These are phyloP conservation scores for Pythium graminicola DNA, from an alignment of 352 stramenopile species.

Conservation along the genomic window DNA sequence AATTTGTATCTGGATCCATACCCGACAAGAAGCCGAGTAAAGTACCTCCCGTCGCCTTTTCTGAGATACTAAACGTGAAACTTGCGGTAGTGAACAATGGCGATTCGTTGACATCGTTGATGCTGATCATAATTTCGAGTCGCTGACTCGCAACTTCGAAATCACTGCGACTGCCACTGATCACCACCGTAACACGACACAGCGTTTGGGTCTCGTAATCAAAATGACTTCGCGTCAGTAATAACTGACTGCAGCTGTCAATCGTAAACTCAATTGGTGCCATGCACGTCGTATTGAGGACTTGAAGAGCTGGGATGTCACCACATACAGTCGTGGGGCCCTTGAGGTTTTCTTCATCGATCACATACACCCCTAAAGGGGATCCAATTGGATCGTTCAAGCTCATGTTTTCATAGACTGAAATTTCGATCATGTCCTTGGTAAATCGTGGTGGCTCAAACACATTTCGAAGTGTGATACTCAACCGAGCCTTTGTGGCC, in stretches of 20 bases:
- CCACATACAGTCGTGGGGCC: neutral
- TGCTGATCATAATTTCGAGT: slow-evolving; percentile 10
- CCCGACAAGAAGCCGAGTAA: slow-evolving; percentile 19
- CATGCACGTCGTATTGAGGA: slow-evolving; percentile 11
- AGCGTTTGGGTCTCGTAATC: slow-evolving; percentile 24
- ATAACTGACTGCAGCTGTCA: slow-evolving; percentile 24
- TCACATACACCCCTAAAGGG: slow-evolving; percentile 11
- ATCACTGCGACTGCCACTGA: slow-evolving; percentile 14
- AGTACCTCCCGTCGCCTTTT: slow-evolving; percentile 5
- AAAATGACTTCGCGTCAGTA: slow-evolving; percentile 13
- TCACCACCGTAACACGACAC: slow-evolving; percentile 18
- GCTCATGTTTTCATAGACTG: slow-evolving; percentile 25
- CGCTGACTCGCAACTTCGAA: slow-evolving; percentile 13
- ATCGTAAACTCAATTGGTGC: slow-evolving; percentile 9
- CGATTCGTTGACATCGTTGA: slow-evolving; percentile 23
- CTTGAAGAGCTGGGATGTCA: neutral
- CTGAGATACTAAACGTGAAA: slow-evolving; percentile 20
- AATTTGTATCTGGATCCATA: slow-evolving; percentile 16
- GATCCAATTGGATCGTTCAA: slow-evolving; percentile 6
- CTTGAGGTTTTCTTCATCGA: slow-evolving; percentile 23
- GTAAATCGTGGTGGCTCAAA: slow-evolving; percentile 43
- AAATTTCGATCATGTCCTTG: slow-evolving; percentile 21
- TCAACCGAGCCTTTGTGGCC: slow-evolving; percentile 18
- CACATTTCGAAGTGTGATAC: slow-evolving; percentile 36
- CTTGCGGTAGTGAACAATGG: slow-evolving; percentile 6